Conservation (phyloP, 257 asterid genomes). For the Ilex asprella region DNA sequence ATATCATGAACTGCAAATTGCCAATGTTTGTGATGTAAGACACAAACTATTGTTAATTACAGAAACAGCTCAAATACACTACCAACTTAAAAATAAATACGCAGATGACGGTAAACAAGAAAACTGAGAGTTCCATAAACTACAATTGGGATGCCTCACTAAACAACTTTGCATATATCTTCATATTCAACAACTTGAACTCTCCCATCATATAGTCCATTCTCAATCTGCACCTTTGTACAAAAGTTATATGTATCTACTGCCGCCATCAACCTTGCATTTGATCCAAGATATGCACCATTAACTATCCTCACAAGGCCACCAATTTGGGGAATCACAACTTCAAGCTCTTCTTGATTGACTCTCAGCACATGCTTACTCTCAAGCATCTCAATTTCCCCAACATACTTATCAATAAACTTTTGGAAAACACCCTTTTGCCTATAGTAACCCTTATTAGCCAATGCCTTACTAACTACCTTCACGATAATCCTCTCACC, state of each 20-base stretch:
- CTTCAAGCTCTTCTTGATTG: conserved; percentile 94
- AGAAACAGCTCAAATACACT: too few species aligned
- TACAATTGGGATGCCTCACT: conserved; percentile 13
- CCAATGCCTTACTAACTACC: conserved; percentile 86
- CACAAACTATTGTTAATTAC: too few species aligned
- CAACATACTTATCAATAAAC: conserved; percentile 74
- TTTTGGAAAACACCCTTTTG: conserved; percentile 74
- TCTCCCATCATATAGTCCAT: conserved; percentile 84
- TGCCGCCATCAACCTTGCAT: conserved; percentile 57
- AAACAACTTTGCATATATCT: conserved; percentile 72
- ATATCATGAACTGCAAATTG: too few species aligned
- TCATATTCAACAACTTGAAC: conserved; percentile 80
- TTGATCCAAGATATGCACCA: conserved; percentile 84
- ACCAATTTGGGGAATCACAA: conserved; percentile 92
- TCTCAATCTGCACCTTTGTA: conserved; percentile 84
- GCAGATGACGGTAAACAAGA: not conserved
- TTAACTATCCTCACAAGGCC: conserved; percentile 82
- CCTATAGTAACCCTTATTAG: conserved; percentile 75
- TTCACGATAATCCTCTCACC: conserved; percentile 78
- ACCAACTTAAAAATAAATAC: too few species aligned
- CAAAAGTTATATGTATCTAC: conserved; percentile 56
- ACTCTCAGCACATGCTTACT: conserved; percentile 77
- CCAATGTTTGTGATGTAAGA: too few species aligned
- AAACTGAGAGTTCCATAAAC: not conserved
- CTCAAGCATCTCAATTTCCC: conserved; percentile 93